Base-by-base conservation (phyloP, 2,329 filamentous ascomycete genomes). In the Xylariaceae sp. region DNA sequence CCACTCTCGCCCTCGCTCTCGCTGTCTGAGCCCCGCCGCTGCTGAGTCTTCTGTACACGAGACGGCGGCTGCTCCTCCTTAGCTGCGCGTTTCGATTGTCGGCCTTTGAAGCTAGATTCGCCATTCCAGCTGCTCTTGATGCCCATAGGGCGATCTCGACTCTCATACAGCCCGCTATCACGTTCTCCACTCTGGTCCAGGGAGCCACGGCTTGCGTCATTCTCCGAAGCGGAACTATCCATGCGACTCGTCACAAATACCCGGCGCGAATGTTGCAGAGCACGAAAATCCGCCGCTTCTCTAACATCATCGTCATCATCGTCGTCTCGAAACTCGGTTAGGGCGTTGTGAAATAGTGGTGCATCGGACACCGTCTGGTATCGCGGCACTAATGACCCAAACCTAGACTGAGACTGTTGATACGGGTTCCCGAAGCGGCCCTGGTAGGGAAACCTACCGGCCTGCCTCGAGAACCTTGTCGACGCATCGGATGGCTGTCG, bases 281-380 rank as follows among this genome's bases (percentile, higher is more conserved):
- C 93, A 74, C 92, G 95, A 66, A 94, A 87, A 74, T 97, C 94
- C n/a, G 92, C 92, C 39, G 93, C 90, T 71, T 97, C 93, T 56
- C 90, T 87, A 74, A 96, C 92, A 68, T 90, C 88, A 72, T 94
- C 92, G 62, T 97, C 92, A 62, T 97, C 93, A 64, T 97, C 92
- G 70, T 95, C 90, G 74, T 97, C 92, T 62, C 89, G 86, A 65
- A 95, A 94, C 70, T 95, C 91, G 73, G 96, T 92, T 13, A 92
- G 84, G 3, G 90, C 87, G 70, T 91, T 96, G 74, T 94, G 92
- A 74, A 99, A 97, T n/a, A 99, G 80, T 57, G 94, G 94, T 8
- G 93, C 92, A 66, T 92, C 89, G 59, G 90, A 88, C 17, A 80
- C 80, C 50, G 85, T 80, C 3, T 88, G 83, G 61, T 89, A 86